Evolutionary conservation across 805 yeast genomes (phyloP).

Genomic region (Komagataella ulmi): DNA sequence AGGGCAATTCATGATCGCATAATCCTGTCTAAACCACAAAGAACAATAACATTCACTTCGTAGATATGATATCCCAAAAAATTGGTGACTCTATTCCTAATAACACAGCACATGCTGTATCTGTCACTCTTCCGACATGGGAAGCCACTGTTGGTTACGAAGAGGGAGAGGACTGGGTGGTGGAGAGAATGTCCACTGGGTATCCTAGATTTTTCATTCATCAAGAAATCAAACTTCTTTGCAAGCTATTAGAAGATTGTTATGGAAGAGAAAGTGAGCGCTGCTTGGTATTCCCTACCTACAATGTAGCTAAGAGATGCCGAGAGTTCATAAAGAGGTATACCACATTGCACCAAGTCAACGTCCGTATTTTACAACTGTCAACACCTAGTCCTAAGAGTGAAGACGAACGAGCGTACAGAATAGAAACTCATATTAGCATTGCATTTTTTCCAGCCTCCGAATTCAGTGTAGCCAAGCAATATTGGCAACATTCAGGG

Average conservation of each 20-base stretch:
- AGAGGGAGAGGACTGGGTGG: constrained; percentile 77
- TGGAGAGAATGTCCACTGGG: constrained; percentile 66
- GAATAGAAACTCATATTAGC: constrained; percentile 57
- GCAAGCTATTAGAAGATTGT: constrained; percentile 38
- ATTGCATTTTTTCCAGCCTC: constrained; percentile 63
- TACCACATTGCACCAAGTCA: constrained; percentile 17
- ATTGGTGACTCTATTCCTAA: constrained; percentile 85
- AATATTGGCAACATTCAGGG: constrained; percentile 96
- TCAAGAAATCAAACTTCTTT: constrained; percentile 42
- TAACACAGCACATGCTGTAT: constrained; percentile 84
- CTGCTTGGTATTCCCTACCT: constrained; percentile 66
- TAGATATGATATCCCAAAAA: constrained; percentile 19
- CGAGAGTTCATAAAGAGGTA: constrained; percentile 57
- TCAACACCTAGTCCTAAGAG: constrained; percentile 55
- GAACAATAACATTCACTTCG: neutral
- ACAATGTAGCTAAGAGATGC: constrained; percentile 71
- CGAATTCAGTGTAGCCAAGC: constrained; percentile 54
- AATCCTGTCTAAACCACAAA: neutral
- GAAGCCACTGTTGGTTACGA: constrained; percentile 85
- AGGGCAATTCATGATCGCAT: neutral
- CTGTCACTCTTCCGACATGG: constrained; percentile 95
- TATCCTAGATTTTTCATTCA: constrained; percentile 82
- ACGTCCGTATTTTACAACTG: constrained; percentile 56
- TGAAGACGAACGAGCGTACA: constrained; percentile 43
- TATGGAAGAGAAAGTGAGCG: constrained; percentile 75